These are phyloP conservation scores for Letharia lupina DNA, from an alignment of 495 filamentous ascomycete species.

Conservation along the genomic window DNA sequence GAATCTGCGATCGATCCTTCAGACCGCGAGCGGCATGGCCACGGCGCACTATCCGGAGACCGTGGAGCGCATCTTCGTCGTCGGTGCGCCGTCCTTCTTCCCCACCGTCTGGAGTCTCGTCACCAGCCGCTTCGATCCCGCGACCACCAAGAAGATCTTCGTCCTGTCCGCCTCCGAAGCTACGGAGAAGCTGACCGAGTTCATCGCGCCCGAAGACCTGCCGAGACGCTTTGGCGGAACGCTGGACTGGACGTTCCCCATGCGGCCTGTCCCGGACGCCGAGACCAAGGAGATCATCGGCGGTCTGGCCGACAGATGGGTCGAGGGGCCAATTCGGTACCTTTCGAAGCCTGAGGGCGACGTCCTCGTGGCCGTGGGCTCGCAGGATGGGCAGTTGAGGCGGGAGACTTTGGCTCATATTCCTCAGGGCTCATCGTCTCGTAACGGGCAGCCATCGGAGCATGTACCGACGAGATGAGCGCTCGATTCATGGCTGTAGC, in stretches of 20 bases:
- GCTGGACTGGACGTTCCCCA: neutral
- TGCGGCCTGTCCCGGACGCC: neutral
- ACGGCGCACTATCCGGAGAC: slow-evolving; percentile 88
- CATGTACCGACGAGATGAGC: neutral
- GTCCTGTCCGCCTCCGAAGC: slow-evolving; percentile 36
- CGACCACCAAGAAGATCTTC: slow-evolving; percentile 85
- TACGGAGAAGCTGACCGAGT: neutral
- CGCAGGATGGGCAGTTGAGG: neutral
- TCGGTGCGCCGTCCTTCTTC: slow-evolving; percentile 81
- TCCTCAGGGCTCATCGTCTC: neutral
- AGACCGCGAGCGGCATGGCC: slow-evolving; percentile 70
- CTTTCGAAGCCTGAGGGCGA: neutral
- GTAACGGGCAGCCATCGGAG: neutral
- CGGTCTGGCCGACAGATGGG: neutral
- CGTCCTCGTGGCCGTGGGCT: neutral
- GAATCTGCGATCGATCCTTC: slow-evolving; percentile 82
- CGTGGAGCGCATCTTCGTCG: slow-evolving; percentile 74
- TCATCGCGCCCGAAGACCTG: neutral
- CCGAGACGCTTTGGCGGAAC: neutral
- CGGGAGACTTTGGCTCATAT: neutral
- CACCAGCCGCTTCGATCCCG: slow-evolving; percentile 87
- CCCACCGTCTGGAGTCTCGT: slow-evolving; percentile 88
- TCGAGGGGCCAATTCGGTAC: neutral
- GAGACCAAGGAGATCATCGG: neutral
- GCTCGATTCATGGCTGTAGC: neutral